Evolutionary conservation across 2,329 filamentous ascomycete genomes (phyloP).

Genomic region (Calonectria fujianensis): DNA sequence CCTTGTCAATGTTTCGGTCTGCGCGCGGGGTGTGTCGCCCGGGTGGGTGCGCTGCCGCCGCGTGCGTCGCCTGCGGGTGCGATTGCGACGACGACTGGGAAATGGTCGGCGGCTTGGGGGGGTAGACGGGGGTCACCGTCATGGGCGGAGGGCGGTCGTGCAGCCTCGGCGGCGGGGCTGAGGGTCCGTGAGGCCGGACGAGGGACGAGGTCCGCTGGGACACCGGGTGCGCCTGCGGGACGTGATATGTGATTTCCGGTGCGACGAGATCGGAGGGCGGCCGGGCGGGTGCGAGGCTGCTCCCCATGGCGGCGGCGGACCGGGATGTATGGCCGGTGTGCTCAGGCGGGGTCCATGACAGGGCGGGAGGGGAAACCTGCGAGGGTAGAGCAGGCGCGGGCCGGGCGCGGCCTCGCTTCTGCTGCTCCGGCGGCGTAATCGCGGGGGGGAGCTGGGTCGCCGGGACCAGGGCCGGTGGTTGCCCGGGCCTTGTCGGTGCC

Average conservation of each 20-base stretch:
- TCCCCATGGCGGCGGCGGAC: constrained; percentile 50
- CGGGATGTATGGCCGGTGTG: constrained; percentile 45
- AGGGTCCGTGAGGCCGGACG: constrained; percentile 60
- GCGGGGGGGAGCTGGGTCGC: constrained; percentile 8
- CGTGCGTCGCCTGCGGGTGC: neutral
- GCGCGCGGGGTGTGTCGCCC: constrained; percentile 63
- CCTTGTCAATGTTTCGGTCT: constrained; percentile 89
- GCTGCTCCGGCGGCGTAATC: constrained; percentile 43
- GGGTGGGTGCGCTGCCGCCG: constrained; percentile 44
- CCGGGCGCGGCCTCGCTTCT: constrained; percentile 49
- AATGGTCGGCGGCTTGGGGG: constrained; percentile 58
- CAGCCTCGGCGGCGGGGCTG: constrained; percentile 57
- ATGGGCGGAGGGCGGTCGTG: constrained; percentile 55
- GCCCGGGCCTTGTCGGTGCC: constrained; percentile 22
- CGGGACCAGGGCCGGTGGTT: constrained; percentile 37
- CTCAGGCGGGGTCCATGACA: constrained; percentile 55
- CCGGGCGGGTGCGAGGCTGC: constrained; percentile 46
- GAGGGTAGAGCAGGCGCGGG: constrained; percentile 38
- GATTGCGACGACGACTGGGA: constrained; percentile 11
- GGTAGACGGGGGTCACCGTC: constrained; percentile 58
- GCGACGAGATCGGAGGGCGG: constrained; percentile 61
- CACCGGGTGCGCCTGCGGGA: constrained; percentile 58
- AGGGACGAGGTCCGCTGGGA: constrained; percentile 55
- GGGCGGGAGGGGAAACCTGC: constrained; percentile 44
- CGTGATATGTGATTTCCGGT: constrained; percentile 65